These are phyloP conservation scores for Fermentozyma sake DNA, from an alignment of 1,139 yeast species.

Conservation along the genomic window DNA sequence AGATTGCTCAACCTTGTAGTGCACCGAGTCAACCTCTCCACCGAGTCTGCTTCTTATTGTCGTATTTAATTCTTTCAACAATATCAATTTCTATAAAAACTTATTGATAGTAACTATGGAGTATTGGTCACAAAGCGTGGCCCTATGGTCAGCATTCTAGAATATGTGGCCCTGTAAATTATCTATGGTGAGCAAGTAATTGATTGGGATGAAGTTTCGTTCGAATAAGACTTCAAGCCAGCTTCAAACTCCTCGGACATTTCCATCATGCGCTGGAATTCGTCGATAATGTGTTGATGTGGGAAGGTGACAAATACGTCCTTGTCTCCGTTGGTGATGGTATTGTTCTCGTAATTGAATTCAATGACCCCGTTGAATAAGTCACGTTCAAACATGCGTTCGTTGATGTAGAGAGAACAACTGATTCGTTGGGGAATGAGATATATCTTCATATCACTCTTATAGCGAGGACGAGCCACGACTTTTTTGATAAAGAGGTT, in stretches of 20 bases:
- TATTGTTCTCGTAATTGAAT: conserved; percentile 6
- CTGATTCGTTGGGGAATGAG: conserved; percentile 22
- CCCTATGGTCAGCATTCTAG: too few species aligned
- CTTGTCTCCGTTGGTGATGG: conserved; percentile 5
- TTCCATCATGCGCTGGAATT: conserved; percentile 12
- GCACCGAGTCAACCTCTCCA: too few species aligned
- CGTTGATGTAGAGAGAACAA: conserved; percentile 46
- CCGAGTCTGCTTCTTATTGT: too few species aligned
- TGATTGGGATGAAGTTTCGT: too few species aligned
- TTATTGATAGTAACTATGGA: too few species aligned
- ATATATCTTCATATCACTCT: conserved; percentile 47
- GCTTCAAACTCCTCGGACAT: conserved; percentile 5
- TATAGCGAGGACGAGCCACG: conserved; percentile 50
- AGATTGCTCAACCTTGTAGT: too few species aligned
- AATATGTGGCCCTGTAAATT: too few species aligned
- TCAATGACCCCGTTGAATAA: conserved; percentile 46
- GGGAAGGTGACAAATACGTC: conserved; percentile 24
- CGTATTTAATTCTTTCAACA: too few species aligned
- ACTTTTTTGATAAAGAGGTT: conserved; percentile 43
- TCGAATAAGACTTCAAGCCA: too few species aligned
- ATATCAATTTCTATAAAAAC: too few species aligned
- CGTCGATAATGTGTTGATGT: conserved; percentile 13
- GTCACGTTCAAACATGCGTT: conserved; percentile 49
- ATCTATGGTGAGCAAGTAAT: too few species aligned
- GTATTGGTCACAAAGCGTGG: too few species aligned